Percentiles rank a stretch among this genome's conserved stretches.
Conservation (phyloP, 345 rosid species). For the Eucalyptus regnans region DNA sequence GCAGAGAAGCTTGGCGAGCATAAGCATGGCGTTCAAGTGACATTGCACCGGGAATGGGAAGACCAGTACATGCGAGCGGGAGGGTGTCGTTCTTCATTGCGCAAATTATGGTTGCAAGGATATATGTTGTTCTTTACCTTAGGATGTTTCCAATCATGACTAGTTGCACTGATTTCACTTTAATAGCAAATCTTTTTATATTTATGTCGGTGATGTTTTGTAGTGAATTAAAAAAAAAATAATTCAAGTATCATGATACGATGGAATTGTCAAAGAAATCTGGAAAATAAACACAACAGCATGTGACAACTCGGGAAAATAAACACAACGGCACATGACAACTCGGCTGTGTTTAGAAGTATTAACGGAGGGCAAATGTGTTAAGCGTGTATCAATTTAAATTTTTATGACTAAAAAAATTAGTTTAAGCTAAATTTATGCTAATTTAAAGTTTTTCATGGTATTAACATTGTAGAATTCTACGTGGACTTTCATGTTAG, state of each 20-base stretch:
- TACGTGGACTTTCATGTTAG: accelerated
- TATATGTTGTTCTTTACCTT: neutral
- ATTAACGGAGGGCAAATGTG: neutral
- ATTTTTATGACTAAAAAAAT: neutral
- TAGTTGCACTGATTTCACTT: neutral
- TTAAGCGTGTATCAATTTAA: accelerated
- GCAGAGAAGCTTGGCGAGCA: conserved; percentile 41
- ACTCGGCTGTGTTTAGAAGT: accelerated
- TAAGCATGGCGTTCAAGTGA: conserved; percentile 59
- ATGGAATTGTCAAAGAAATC: accelerated
- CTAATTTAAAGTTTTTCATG: accelerated
- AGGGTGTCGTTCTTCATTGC: neutral
- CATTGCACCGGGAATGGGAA: conserved; percentile 50
- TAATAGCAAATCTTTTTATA: neutral
- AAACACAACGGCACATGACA: neutral
- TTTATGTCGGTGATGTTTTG: neutral
- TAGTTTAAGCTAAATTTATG: neutral
- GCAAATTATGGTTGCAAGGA: neutral
- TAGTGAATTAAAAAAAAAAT: neutral
- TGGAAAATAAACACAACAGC: neutral
- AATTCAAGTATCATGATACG: neutral
- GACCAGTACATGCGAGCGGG: conserved; percentile 23
- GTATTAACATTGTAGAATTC: no score
- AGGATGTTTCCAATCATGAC: neutral
- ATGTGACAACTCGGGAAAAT: neutral